Conservation (phyloP, 345 rosid species). For the Ailanthus altissimus region DNA sequence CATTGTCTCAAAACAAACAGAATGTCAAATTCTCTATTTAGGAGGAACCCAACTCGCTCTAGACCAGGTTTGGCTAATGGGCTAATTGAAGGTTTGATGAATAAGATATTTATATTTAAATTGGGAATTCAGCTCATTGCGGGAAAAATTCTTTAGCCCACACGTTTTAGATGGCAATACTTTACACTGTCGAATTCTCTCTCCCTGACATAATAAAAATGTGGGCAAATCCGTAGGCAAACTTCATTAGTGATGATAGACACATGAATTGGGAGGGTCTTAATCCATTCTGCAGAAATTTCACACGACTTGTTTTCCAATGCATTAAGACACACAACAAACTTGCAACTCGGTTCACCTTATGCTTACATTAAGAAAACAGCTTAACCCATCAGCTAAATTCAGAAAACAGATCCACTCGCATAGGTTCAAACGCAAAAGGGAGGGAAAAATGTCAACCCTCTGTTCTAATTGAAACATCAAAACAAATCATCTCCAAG, state of each 20-base stretch:
- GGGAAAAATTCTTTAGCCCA: not conserved
- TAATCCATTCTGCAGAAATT: not conserved
- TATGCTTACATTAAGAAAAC: not conserved
- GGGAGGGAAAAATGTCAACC: not conserved
- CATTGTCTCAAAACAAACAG: conserved; percentile 8
- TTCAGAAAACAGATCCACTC: not conserved
- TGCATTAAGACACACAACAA: not conserved
- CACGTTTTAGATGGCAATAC: not conserved
- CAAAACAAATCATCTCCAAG: not conserved
- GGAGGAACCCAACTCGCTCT: no score
- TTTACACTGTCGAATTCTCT: no score
- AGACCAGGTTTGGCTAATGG: no score
- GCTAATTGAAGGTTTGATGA: not conserved
- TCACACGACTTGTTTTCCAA: no score
- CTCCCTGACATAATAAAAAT: no score
- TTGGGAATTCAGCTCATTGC: not conserved
- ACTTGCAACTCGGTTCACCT: no score
- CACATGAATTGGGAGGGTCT: not conserved
- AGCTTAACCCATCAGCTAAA: not conserved
- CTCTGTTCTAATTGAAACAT: not conserved
- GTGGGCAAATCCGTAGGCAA: not conserved
- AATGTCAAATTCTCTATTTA: no score
- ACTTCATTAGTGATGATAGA: not conserved
- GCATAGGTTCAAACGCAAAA: not conserved
- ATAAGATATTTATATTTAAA: not conserved